Base-by-base conservation (phyloP, 768 basidiomycete species). In the Imleria badia region DNA sequence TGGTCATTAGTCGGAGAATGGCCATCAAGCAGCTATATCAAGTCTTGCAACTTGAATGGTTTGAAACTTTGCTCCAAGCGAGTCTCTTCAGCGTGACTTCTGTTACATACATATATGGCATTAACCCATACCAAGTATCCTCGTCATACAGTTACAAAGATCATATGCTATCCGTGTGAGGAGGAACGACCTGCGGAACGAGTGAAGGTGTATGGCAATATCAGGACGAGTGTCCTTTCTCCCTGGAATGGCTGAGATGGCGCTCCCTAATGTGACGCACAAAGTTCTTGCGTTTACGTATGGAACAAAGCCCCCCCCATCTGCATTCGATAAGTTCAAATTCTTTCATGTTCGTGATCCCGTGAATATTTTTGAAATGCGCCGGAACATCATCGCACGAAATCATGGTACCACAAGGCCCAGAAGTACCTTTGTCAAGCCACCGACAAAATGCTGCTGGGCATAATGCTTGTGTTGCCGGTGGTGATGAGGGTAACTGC, bases 221-320 rank as follows among this genome's bases (percentile, higher is more conserved):
- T 52, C 31, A 42, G 15, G n/a, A 13, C 20, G 35, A 39, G 23
- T 55, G 59, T 1, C 45, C 45, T 10, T 15, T 1, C 5, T 0
- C 5, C 36, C 60, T 48, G 10, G 8, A 5, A 23, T 62, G 55
- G 0, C 2, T 2, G 1, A 62, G 36, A 6, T 62, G 60, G 0
- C 0, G 0, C 2, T 62, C 60, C 0, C 31, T 22, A 0, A 59
- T 3, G 3, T 61, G 60, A 0, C 60, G 41, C 0, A 1, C 13
- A 11, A 62, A 48, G 9, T 59, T 58, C 3, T 61, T 58, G 14
- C 55, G 42, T 2, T n/a, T n/a, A n/a, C n/a, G n/a, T n/a, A n/a
- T n/a, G n/a, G 1, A 2, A 7, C 0, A 23, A 5, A 15, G 33
- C 55, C 58, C 9, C n/a, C 31, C 1, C 51, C 60, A 61, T 0